phyloP scores from a whole-genome alignment of 495 filamentous ascomycete species.

The Daldinia vernicosa region DNA sequence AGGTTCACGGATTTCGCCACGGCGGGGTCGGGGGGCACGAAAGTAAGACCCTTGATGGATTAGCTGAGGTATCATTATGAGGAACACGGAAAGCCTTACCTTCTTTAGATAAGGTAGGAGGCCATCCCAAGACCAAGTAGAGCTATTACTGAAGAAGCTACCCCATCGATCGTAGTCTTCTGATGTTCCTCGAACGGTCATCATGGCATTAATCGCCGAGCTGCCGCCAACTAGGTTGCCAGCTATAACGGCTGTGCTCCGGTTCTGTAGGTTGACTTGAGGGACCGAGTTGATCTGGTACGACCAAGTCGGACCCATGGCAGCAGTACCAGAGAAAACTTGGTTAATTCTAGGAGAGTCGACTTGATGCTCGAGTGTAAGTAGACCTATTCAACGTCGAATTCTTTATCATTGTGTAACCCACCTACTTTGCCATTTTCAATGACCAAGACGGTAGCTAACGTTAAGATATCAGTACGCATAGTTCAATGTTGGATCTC shows the following conservation, averaged over 20 bases:
- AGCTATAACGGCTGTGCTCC: conserved; percentile 42
- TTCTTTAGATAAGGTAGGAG: conserved; percentile 59
- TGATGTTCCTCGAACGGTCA: conserved; percentile 51
- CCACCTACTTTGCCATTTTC: conserved; percentile 58
- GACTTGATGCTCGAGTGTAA: conserved; percentile 24
- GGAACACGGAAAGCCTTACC: conserved; percentile 5
- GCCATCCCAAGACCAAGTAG: conserved; percentile 57
- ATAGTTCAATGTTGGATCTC: not conserved
- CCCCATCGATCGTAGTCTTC: conserved; percentile 61
- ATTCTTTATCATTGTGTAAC: conserved; percentile 3
- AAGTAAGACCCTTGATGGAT: conserved; percentile 47
- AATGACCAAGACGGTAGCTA: conserved; percentile 58
- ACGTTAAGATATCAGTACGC: not conserved
- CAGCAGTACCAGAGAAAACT: conserved; percentile 40
- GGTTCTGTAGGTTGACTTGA: conserved; percentile 49
- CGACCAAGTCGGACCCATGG: conserved; percentile 51
- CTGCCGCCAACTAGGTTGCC: conserved; percentile 57
- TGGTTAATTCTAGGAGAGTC: conserved; percentile 44
- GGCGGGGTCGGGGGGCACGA: conserved; percentile 49
- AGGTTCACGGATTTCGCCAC: conserved; percentile 52
- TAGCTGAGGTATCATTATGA: not conserved
- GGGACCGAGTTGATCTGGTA: conserved; percentile 57
- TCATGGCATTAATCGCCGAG: conserved; percentile 59
- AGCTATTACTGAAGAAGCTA: conserved; percentile 48
- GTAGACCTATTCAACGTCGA: not conserved